A percentile compares a stretch with the other conserved stretches of the same genome.
Conservation (phyloP, 2,329 filamentous ascomycete species). For the Phaeosphaeriaceae sp. region DNA sequence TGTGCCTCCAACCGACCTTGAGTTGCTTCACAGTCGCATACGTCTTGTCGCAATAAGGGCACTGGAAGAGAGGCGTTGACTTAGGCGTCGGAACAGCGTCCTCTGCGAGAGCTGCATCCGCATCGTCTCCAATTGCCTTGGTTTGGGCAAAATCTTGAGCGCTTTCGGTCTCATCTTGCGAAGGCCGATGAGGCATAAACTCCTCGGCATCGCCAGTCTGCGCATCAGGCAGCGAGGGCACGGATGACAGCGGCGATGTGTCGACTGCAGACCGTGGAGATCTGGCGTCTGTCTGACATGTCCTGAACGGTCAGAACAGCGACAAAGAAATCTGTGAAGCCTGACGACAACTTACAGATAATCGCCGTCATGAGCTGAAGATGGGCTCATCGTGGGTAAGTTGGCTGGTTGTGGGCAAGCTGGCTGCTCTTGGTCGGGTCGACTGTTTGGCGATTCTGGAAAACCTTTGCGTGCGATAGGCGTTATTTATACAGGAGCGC, state of each 20-base stretch:
- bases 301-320: not conserved
- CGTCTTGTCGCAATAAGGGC: conserved; percentile 8
- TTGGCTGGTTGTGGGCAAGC: not conserved
- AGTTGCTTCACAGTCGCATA: not conserved
- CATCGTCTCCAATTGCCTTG: not conserved
- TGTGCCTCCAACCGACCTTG: not conserved
- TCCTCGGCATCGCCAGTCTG: not conserved
- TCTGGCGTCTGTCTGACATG: not conserved
- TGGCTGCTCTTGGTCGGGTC: not conserved
- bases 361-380: not conserved
- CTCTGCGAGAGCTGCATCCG: not conserved
- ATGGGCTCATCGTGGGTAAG: not conserved
- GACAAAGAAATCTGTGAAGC: not conserved
- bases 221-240: not conserved
- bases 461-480: not conserved
- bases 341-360: not conserved
- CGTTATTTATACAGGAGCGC: not conserved
- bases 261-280: not conserved
- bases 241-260: not conserved
- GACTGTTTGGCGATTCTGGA: not conserved
- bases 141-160: not conserved
- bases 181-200: no score
- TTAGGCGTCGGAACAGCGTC: not conserved
- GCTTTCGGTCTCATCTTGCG: not conserved
- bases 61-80: not conserved